phyloP scores from a whole-genome alignment of 805 yeast species.

The Saccharomycopsis capsularis region DNA sequence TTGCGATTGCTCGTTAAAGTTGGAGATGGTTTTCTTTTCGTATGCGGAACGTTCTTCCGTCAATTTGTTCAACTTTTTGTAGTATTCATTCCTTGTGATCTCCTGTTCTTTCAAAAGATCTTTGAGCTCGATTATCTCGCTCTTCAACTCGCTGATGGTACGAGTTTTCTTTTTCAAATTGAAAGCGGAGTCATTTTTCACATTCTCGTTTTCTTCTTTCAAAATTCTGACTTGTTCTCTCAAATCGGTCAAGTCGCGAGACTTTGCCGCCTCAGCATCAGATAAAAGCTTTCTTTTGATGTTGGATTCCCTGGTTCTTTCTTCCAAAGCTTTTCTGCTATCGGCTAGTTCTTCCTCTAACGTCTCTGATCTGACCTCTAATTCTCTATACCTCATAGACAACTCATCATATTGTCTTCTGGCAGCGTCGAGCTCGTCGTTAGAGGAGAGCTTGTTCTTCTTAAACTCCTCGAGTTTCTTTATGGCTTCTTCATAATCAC shows the following conservation, averaged over 20 bases:
- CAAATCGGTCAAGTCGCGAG: constrained; percentile 46
- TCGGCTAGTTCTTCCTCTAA: constrained; percentile 82
- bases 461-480: constrained; percentile 34
- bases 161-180: constrained; percentile 49
- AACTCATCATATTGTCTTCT: constrained; percentile 71
- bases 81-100: constrained; percentile 25
- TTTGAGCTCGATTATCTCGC: constrained; percentile 35
- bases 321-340: constrained; percentile 63
- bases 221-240: constrained; percentile 43
- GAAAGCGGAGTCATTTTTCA: constrained; percentile 47
- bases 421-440: constrained; percentile 40
- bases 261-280: constrained; percentile 59
- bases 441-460: constrained; percentile 34
- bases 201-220: constrained; percentile 53
- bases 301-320: constrained; percentile 70
- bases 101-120: constrained; percentile 21
- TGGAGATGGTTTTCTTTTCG: constrained; percentile 4
- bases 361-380: constrained; percentile 50
- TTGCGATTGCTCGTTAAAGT: neutral
- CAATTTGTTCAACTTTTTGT: constrained; percentile 6
- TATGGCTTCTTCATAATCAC: constrained; percentile 32
- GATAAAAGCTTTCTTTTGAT: constrained; percentile 61
- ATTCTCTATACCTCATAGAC: constrained; percentile 58
- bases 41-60: constrained; percentile 4
- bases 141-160: constrained; percentile 57